phyloP scores from a whole-genome alignment of 371 early-diverging fungal species.

The Mucor velutinosus region DNA sequence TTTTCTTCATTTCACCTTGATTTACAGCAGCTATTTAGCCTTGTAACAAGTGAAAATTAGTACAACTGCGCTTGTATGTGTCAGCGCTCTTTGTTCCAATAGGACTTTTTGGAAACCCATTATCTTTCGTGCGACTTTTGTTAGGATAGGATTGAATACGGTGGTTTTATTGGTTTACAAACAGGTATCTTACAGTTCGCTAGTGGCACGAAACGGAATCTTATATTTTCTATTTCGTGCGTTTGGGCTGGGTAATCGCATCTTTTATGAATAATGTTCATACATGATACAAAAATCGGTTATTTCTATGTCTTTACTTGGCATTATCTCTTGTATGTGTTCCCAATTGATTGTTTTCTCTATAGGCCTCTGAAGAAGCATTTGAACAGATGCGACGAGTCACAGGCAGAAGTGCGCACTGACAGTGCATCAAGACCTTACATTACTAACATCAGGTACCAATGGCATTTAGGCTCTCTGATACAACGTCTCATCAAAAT shows the following conservation, averaged over 20 bases:
- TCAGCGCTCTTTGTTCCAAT: not conserved
- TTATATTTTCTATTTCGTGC: not conserved
- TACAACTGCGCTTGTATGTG: not conserved
- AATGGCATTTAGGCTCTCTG: not conserved
- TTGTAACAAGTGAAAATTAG: not conserved
- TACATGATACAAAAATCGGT: not conserved
- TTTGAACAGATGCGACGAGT: not conserved
- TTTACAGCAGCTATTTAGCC: not conserved
- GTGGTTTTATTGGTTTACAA: not conserved
- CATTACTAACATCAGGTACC: not conserved
- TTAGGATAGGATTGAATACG: not conserved
- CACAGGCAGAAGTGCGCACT: not conserved
- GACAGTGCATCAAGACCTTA: not conserved
- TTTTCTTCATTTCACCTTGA: not conserved
- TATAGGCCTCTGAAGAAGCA: not conserved
- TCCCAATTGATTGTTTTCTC: not conserved
- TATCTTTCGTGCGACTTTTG: not conserved
- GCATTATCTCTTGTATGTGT: not conserved
- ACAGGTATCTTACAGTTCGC: not conserved
- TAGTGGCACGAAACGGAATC: slow-evolving; percentile 1
- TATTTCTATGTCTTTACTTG: not conserved
- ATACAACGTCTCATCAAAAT: not conserved
- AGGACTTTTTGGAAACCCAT: not conserved
- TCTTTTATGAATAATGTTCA: not conserved
- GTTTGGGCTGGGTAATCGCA: not conserved